Conservation (phyloP, 23 red algal species). For the Gracilaria gracilis region DNA sequence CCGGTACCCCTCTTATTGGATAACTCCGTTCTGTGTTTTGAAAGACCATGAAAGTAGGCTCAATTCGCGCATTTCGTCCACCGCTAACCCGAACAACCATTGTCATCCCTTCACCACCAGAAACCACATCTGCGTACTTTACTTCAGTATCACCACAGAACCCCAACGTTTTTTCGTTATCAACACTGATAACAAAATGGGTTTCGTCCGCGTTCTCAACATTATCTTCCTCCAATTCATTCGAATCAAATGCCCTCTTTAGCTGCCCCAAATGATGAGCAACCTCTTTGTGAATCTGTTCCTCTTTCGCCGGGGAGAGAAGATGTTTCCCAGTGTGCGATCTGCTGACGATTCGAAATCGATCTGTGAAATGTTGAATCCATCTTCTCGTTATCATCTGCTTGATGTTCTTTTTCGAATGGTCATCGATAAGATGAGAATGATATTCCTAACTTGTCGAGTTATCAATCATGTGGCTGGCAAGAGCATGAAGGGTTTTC, state of each 20-base stretch:
- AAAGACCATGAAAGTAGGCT: slow-evolving; percentile 16
- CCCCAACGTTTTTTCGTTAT: background rate
- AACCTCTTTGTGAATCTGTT: slow-evolving; percentile 30
- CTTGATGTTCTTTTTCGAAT: too few relatives aligned
- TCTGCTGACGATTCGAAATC: slow-evolving; percentile 18
- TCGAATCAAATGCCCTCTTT: background rate
- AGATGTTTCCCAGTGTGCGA: background rate
- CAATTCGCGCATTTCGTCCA: background rate
- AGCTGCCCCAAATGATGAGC: background rate
- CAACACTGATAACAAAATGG: background rate
- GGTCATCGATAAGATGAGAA: too few relatives aligned
- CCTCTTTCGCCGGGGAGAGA: too few relatives aligned
- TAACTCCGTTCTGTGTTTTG: background rate
- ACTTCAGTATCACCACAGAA: too few relatives aligned
- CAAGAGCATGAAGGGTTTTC: too few relatives aligned
- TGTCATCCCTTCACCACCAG: too few relatives aligned
- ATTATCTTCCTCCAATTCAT: background rate
- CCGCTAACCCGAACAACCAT: slow-evolving; percentile 13
- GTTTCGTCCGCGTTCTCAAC: background rate
- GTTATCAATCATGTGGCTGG: too few relatives aligned
- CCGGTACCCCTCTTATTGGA: slow-evolving; percentile 1
- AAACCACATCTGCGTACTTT: too few relatives aligned
- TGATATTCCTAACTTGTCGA: too few relatives aligned
- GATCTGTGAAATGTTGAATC: too few relatives aligned
- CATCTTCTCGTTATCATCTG: too few relatives aligned